Conservation (phyloP, 169 alveolate species). For the Neospora caninum region DNA sequence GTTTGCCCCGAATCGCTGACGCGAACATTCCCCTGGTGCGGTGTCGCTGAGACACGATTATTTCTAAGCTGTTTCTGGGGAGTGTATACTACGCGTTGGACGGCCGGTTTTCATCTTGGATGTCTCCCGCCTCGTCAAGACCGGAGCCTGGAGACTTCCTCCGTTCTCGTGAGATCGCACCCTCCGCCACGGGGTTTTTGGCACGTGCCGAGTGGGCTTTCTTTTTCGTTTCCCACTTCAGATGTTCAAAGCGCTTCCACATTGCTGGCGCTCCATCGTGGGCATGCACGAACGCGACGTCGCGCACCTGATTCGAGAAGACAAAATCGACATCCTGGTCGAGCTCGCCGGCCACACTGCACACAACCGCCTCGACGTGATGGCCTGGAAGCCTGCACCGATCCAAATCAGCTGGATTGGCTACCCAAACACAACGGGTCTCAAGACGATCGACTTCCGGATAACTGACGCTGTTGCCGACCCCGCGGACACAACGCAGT, state of each 20-base stretch:
- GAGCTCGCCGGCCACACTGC: conserved; percentile 87
- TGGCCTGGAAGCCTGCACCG: conserved; percentile 81
- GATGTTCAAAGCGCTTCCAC: conserved; percentile 62
- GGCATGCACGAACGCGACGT: conserved; percentile 71
- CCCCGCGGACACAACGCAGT: conserved; percentile 68
- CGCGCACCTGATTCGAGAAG: conserved; percentile 72
- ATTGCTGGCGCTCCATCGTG: conserved; percentile 73
- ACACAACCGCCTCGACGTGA: conserved; percentile 81
- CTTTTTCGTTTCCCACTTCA: background rate
- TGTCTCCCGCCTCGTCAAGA: too few species aligned
- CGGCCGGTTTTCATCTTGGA: too few species aligned
- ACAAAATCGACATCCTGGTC: conserved; percentile 81
- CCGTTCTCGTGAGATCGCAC: too few species aligned
- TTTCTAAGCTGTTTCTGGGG: too few species aligned
- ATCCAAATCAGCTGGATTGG: conserved; percentile 80
- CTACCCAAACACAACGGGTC: conserved; percentile 84
- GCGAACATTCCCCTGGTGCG: too few species aligned
- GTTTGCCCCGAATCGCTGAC: too few species aligned
- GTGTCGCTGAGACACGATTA: too few species aligned
- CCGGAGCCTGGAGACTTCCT: too few species aligned
- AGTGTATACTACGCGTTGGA: too few species aligned
- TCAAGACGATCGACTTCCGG: conserved; percentile 80
- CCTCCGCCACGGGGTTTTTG: background rate
- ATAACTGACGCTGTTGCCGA: conserved; percentile 78
- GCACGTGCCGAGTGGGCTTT: background rate